Conservation (phyloP, 2,329 filamentous ascomycete species). For the Lachnellula arida region DNA sequence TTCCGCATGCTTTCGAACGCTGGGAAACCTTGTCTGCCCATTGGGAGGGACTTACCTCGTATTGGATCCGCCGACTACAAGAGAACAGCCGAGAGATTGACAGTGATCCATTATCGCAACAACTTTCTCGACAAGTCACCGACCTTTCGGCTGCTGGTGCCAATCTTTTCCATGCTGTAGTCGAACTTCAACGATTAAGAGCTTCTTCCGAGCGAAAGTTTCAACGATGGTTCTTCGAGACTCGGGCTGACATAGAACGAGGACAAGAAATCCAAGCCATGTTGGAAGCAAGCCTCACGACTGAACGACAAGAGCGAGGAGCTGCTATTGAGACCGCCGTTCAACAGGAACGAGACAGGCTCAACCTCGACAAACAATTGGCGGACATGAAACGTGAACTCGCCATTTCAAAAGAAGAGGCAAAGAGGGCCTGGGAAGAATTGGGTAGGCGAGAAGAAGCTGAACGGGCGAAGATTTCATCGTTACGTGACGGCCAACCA, state of each 20-base stretch:
- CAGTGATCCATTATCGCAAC: slow-evolving; percentile 75
- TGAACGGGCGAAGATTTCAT: slow-evolving; percentile 79
- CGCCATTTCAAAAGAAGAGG: slow-evolving; percentile 92
- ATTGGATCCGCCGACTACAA: slow-evolving; percentile 92
- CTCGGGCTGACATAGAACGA: slow-evolving; percentile 79
- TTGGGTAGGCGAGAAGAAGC: slow-evolving; percentile 89
- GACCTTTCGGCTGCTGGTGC: slow-evolving; percentile 96
- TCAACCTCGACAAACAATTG: slow-evolving; percentile 70
- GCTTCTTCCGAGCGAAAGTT: slow-evolving; percentile 97
- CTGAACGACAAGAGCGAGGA: slow-evolving; percentile 65
- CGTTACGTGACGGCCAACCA: slow-evolving; percentile 81
- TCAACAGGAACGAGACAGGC: slow-evolving; percentile 63
- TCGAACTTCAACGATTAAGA: slow-evolving; percentile 87
- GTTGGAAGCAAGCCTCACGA: slow-evolving; percentile 68
- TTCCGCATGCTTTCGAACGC: slow-evolving; percentile 94
- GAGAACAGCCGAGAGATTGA: slow-evolving; percentile 84
- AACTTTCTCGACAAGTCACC: slow-evolving; percentile 89
- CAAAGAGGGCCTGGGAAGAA: slow-evolving; percentile 94
- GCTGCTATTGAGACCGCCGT: slow-evolving; percentile 64
- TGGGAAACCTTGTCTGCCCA: slow-evolving; percentile 97
- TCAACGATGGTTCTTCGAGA: slow-evolving; percentile 98
- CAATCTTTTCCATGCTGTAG: slow-evolving; percentile 95
- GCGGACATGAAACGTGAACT: slow-evolving; percentile 89
- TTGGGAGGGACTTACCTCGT: slow-evolving; percentile 95
- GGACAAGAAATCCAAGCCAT: slow-evolving; percentile 77